These are phyloP conservation scores for Citrus reticulata DNA, from an alignment of 345 rosid genomes.

Conservation along the genomic window DNA sequence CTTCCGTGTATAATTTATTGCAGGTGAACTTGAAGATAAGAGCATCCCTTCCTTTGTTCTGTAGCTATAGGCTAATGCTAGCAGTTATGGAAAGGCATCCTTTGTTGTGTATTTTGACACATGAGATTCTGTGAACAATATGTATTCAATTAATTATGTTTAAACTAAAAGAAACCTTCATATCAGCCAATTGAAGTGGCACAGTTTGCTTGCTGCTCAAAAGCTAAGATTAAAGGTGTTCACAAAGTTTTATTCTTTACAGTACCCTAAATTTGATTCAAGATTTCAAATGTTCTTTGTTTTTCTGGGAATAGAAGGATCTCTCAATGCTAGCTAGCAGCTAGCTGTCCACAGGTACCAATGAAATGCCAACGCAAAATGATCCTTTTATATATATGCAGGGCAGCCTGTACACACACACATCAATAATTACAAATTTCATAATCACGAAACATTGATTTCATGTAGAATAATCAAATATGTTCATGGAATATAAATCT, in stretches of 20 bases:
- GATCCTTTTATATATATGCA: no score
- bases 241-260: neutral
- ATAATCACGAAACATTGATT: no score
- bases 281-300: neutral
- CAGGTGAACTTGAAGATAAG: neutral
- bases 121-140: no score
- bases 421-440: no score
- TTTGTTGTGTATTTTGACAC: neutral
- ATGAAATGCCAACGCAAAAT: neutral
- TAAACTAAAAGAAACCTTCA: no score
- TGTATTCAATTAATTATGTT: no score
- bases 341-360: neutral
- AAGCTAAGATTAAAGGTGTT: neutral
- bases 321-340: neutral
- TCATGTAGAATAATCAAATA: neutral
- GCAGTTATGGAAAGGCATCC: neutral
- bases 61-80: neutral
- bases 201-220: neutral
- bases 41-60: constrained; percentile 18
- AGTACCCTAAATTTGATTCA: neutral
- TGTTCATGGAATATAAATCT: neutral
- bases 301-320: neutral
- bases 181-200: neutral
- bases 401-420: no score
- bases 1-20: constrained; percentile 6